phyloP scores from a whole-genome alignment of 2,329 filamentous ascomycete species.

The Penicillium crustosum region DNA sequence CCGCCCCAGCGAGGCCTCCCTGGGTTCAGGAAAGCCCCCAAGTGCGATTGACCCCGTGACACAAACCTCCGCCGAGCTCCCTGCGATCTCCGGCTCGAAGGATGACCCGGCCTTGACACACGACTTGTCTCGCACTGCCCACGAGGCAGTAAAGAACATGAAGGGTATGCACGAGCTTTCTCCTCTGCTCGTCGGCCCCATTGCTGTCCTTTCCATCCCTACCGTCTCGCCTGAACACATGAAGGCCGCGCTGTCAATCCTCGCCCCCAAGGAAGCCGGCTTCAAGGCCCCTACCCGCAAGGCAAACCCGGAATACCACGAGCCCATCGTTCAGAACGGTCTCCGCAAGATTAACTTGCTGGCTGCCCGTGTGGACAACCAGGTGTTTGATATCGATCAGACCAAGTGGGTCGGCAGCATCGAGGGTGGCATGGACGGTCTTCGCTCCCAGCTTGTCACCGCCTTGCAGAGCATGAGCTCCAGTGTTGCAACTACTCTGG shows the following conservation, averaged over 20 bases:
- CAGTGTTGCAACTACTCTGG: conserved; percentile 73
- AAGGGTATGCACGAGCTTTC: conserved; percentile 63
- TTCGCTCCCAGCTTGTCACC: conserved; percentile 76
- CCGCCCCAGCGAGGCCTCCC: conserved; percentile 50
- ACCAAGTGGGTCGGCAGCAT: conserved; percentile 73
- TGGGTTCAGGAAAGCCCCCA: conserved; percentile 22
- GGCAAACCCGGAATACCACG: conserved; percentile 77
- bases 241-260: conserved; percentile 73
- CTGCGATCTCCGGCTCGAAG: conserved; percentile 29
- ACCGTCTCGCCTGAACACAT: conserved; percentile 80
- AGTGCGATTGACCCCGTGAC: conserved; percentile 30
- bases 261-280: conserved; percentile 67
- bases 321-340: conserved; percentile 73
- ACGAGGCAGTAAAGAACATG: conserved; percentile 50
- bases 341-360: conserved; percentile 84
- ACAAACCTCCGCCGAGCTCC: conserved; percentile 35
- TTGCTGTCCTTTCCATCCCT: conserved; percentile 79
- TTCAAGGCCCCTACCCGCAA: conserved; percentile 78
- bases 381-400: conserved; percentile 74
- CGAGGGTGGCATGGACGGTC: conserved; percentile 73
- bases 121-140: conserved; percentile 58
- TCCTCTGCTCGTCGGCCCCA: conserved; percentile 75
- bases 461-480: conserved; percentile 80
- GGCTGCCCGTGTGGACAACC: conserved; percentile 82
- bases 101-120: conserved; percentile 53